Conservation (phyloP, 2,329 filamentous ascomycete genomes). For the Neurospora crassa region DNA sequence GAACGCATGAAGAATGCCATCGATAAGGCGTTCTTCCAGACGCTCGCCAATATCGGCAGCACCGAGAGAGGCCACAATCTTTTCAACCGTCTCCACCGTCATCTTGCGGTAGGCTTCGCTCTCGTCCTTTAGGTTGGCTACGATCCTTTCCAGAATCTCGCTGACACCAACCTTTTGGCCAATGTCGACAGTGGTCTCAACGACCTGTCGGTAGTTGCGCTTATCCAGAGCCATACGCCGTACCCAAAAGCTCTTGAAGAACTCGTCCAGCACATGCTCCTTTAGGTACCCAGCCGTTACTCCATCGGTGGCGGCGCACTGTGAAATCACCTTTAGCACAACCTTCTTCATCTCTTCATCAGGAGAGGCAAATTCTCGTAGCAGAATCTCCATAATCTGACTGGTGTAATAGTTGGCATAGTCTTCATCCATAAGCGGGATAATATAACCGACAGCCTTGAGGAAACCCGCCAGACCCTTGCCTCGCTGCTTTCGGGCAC, state of each 20-base stretch:
- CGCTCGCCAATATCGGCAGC: slow-evolving; percentile 90
- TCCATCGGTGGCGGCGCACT: slow-evolving; percentile 88
- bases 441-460: slow-evolving; percentile 96
- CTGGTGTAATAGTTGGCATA: slow-evolving; percentile 98
- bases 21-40: slow-evolving; percentile 85
- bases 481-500: slow-evolving; percentile 88
- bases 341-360: slow-evolving; percentile 99
- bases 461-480: slow-evolving; percentile 93
- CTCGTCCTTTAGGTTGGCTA: slow-evolving; percentile 94
- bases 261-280: slow-evolving; percentile 88
- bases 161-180: slow-evolving; percentile 96
- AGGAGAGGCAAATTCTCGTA: slow-evolving; percentile 90
- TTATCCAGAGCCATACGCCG: slow-evolving; percentile 94
- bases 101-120: slow-evolving; percentile 98
- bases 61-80: slow-evolving; percentile 85
- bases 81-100: slow-evolving; percentile 97
- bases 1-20: slow-evolving; percentile 92
- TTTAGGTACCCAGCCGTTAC: slow-evolving; percentile 93
- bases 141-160: slow-evolving; percentile 88
- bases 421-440: slow-evolving; percentile 98
- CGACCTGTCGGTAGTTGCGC: slow-evolving; percentile 94
- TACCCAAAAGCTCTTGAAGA: slow-evolving; percentile 99
- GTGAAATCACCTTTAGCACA: slow-evolving; percentile 91
- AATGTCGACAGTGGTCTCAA: slow-evolving; percentile 94
- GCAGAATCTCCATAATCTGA: slow-evolving; percentile 97